Evolutionary conservation across 345 rosid species (phyloP).

Genomic region (Eucalyptus erythrocorys): DNA sequence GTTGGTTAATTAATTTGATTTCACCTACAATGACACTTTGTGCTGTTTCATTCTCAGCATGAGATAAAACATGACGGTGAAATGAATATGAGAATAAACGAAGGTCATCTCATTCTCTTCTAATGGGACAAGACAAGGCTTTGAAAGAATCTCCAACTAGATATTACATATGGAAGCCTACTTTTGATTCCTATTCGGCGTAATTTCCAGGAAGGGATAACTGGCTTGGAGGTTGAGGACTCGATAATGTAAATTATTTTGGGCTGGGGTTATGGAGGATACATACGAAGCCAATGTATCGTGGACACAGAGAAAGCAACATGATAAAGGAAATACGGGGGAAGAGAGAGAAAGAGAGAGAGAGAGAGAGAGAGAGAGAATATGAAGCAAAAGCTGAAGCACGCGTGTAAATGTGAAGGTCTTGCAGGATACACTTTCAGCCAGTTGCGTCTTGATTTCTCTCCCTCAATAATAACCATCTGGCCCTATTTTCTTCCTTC

Average conservation of each 20-base stretch:
- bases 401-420: background rate
- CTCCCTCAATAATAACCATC: background rate
- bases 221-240: background rate
- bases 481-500: background rate
- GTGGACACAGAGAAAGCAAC: background rate
- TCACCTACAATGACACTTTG: background rate
- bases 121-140: background rate
- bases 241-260: background rate
- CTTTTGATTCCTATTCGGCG: background rate
- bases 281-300: background rate
- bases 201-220: background rate
- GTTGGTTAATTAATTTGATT: background rate
- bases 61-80: background rate
- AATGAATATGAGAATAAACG: background rate
- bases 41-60: background rate
- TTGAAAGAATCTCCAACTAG: background rate
- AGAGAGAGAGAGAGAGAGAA: background rate
- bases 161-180: background rate
- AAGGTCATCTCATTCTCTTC: background rate
- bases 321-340: background rate
- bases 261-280: background rate
- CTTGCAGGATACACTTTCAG: background rate
- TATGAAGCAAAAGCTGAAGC: background rate
- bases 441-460: background rate
- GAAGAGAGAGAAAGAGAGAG: background rate